A percentile compares a stretch with the other conserved stretches of the same genome.
Conservation (phyloP, 2,329 filamentous ascomycete species). For the Colletotrichum sp. region DNA sequence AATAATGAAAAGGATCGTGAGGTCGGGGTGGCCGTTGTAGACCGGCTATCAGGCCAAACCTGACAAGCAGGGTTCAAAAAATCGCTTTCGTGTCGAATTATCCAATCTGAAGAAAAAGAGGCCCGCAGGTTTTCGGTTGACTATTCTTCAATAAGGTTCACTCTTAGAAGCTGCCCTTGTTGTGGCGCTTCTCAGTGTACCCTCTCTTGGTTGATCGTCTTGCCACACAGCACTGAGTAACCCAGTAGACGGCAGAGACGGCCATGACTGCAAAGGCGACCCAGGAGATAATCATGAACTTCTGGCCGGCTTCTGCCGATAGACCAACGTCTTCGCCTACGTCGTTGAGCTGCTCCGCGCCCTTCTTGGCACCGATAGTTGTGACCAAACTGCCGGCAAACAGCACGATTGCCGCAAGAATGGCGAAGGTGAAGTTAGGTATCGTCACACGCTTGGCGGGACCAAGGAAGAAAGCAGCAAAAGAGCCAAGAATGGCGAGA, state of each 20-base stretch:
- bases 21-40: not conserved
- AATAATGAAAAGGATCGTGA: not conserved
- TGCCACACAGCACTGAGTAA: conserved; percentile 33
- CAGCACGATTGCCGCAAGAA: conserved; percentile 40
- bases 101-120: not conserved
- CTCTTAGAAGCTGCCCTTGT: conserved; percentile 30
- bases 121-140: not conserved
- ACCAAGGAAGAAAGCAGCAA: conserved; percentile 39
- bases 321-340: conserved; percentile 50
- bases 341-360: conserved; percentile 45
- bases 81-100: not conserved
- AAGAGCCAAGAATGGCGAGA: conserved; percentile 44
- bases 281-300: conserved; percentile 54
- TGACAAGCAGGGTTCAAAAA: not conserved
- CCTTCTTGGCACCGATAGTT: conserved; percentile 45
- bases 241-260: conserved; percentile 45
- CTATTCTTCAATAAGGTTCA: not conserved
- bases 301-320: conserved; percentile 43
- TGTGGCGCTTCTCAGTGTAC: conserved; percentile 15
- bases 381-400: conserved; percentile 47
- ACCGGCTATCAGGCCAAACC: not conserved
- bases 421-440: conserved; percentile 41
- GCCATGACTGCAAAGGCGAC: conserved; percentile 51
- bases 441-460: conserved; percentile 27
- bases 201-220: conserved; percentile 30